Evolutionary conservation across 495 filamentous ascomycete species (phyloP).

Genomic region (Aspergillus carlsbadensis): DNA sequence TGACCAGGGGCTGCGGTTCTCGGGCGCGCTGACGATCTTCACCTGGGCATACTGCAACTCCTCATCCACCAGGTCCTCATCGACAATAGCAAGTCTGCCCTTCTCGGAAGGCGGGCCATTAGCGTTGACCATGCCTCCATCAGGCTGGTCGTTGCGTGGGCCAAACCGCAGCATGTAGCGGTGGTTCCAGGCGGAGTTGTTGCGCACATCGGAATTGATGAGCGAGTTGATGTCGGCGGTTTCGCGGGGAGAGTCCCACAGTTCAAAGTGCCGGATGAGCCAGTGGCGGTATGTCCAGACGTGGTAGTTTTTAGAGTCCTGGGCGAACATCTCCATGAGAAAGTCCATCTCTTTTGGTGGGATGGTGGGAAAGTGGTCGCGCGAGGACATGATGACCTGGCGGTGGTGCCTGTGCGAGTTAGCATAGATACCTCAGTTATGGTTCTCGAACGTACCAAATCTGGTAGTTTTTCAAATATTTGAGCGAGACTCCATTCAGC

Average conservation of each 20-base stretch:
- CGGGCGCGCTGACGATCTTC: conserved; percentile 75
- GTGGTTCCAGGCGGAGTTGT: conserved; percentile 98
- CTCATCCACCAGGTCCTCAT: conserved; percentile 63
- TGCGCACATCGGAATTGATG: conserved; percentile 76
- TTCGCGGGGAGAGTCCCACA: conserved; percentile 69
- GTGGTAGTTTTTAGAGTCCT: conserved; percentile 96
- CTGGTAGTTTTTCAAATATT: conserved; percentile 95
- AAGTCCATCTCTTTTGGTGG: conserved; percentile 67
- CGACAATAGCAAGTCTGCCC: conserved; percentile 44
- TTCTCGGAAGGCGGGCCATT: conserved; percentile 39
- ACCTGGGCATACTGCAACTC: conserved; percentile 72
- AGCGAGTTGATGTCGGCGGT: conserved; percentile 66
- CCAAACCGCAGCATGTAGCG: conserved; percentile 89
- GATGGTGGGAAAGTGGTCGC: conserved; percentile 57
- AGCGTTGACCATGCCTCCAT: conserved; percentile 47
- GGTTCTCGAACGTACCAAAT: conserved; percentile 60
- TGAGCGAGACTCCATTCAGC: conserved; percentile 78
- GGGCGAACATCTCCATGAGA: conserved; percentile 73
- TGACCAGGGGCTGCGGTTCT: conserved; percentile 92
- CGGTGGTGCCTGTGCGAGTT: conserved; percentile 73
- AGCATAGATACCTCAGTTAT: neutral
- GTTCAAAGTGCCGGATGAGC: conserved; percentile 75
- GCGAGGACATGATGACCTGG: conserved; percentile 66
- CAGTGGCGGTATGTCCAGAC: conserved; percentile 97
- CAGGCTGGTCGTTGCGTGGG: conserved; percentile 35